Evolutionary conservation across 1,139 yeast genomes (phyloP).

Genomic region (Yamadazyma sp.): DNA sequence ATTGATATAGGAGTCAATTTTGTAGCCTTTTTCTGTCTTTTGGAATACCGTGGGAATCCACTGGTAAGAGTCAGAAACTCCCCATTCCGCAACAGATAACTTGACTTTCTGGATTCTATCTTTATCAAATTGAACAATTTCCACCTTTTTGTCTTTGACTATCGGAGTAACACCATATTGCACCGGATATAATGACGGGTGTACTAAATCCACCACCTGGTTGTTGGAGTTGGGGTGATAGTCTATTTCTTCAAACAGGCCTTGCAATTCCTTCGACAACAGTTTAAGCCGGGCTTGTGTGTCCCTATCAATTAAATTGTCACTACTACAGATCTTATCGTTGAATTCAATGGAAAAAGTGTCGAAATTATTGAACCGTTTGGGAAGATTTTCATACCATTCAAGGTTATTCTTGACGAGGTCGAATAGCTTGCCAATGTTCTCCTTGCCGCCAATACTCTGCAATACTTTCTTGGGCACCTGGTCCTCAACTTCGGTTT

Average conservation of each 20-base stretch:
- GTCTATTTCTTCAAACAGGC: constrained; percentile 22
- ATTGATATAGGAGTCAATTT: constrained; percentile 36
- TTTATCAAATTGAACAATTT: constrained; percentile 14
- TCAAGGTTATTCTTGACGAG: constrained; percentile 27
- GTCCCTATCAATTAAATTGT: constrained; percentile 12
- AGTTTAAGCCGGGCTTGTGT: constrained; percentile 11
- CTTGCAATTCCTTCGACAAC: constrained; percentile 13
- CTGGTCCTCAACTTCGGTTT: constrained; percentile 23
- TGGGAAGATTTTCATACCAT: constrained; percentile 26
- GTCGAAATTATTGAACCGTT: constrained; percentile 4
- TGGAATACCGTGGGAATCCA: no score
- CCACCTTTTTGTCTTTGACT: constrained; percentile 9
- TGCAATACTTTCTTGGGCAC: constrained; percentile 1
- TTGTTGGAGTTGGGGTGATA: constrained; percentile 40
- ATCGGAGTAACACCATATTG: constrained; percentile 35
- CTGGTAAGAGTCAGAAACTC: no score
- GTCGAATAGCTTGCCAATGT: constrained; percentile 20
- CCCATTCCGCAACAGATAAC: constrained; percentile 12
- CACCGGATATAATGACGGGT: constrained; percentile 44
- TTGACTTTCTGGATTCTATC: constrained; percentile 17
- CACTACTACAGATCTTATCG: constrained; percentile 20
- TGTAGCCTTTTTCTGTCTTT: constrained; percentile 8
- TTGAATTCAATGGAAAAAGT: constrained; percentile 17
- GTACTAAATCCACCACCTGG: constrained; percentile 42
- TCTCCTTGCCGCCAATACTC: neutral